Conservation (phyloP, 2,329 filamentous ascomycete species). For the Coniochaeta prunicola region DNA sequence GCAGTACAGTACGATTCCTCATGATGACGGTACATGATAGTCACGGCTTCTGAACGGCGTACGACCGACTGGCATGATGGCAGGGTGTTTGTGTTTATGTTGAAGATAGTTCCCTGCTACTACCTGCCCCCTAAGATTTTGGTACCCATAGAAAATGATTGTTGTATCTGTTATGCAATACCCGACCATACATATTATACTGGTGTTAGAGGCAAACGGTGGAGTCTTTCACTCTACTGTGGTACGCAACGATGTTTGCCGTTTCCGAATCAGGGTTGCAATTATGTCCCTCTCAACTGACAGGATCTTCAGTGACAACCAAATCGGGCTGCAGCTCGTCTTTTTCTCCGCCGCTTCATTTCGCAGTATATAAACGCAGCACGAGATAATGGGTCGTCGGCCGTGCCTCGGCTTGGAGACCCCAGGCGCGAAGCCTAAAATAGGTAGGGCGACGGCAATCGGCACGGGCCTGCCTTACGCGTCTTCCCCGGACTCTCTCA, state of each 20-base stretch:
- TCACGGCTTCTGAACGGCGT: background rate
- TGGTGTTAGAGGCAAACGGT: too few species aligned
- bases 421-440: background rate
- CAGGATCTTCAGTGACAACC: background rate
- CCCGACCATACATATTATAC: too few species aligned
- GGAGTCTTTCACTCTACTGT: too few species aligned
- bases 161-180: too few species aligned
- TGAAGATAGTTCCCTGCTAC: background rate
- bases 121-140: too few species aligned
- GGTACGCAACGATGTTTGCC: background rate
- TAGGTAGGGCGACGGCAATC: background rate
- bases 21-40: background rate
- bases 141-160: too few species aligned
- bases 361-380: background rate
- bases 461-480: background rate
- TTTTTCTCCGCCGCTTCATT: background rate
- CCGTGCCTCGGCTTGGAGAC: background rate
- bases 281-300: background rate
- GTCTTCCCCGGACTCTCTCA: background rate
- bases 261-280: background rate
- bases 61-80: background rate
- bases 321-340: background rate
- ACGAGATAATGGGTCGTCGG: background rate
- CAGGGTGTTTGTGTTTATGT: background rate
- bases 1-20: background rate